Evolutionary conservation across 179 eudicot genomes (phyloP).

Genomic region (Camellia oleifera): DNA sequence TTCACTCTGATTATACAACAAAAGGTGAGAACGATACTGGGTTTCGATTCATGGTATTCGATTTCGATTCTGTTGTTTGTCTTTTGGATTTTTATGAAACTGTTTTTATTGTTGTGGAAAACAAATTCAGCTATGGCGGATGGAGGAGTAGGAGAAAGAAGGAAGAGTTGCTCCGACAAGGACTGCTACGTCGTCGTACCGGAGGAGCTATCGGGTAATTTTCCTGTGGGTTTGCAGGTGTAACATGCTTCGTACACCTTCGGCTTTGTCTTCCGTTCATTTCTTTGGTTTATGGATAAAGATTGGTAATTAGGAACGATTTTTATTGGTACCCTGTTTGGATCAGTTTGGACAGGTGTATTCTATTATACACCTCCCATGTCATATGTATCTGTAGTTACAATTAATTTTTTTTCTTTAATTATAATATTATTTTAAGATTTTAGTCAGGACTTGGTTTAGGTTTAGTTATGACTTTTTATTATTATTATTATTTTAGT

Average conservation of each 20-base stretch:
- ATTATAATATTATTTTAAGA: too few species aligned
- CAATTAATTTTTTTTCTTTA: too few species aligned
- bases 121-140: constrained; percentile 21
- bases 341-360: too few species aligned
- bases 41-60: background rate
- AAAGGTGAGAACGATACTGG: constrained; percentile 28
- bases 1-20: constrained; percentile 39
- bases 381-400: too few species aligned
- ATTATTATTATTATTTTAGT: too few species aligned
- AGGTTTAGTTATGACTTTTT: too few species aligned
- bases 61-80: background rate
- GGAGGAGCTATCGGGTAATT: constrained; percentile 48
- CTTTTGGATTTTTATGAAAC: background rate
- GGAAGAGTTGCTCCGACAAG: constrained; percentile 60
- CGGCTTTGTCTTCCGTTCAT: background rate
- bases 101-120: background rate
- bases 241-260: background rate
- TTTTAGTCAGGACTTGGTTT: too few species aligned
- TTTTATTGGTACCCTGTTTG: too few species aligned
- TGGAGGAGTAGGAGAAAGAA: constrained; percentile 15
- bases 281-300: background rate
- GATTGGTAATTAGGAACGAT: too few species aligned
- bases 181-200: constrained; percentile 50
- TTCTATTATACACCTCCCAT: too few species aligned
- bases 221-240: background rate